Evolutionary conservation across 768 basidiomycete genomes (phyloP).

Genomic region (Lentinula aciculospora): DNA sequence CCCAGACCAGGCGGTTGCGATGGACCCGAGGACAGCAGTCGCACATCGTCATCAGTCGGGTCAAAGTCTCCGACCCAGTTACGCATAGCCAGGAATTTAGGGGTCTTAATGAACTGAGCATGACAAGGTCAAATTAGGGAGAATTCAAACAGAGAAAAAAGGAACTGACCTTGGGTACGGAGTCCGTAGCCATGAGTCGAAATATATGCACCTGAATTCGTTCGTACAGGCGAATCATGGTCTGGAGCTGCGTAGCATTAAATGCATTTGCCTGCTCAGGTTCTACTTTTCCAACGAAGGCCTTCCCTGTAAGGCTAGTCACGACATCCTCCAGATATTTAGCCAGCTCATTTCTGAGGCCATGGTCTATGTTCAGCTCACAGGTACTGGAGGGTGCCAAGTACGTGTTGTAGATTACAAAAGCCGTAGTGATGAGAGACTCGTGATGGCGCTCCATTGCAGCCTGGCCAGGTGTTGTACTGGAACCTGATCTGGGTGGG

Average conservation of each 20-base stretch:
- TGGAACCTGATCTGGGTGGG: slow-evolving; percentile 27
- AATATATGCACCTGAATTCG: slow-evolving; percentile 97
- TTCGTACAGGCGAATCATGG: slow-evolving; percentile 89
- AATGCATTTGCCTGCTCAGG: slow-evolving; percentile 75
- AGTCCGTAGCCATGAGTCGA: slow-evolving; percentile 96
- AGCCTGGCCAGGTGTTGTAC: slow-evolving; percentile 63
- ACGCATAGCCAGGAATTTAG: slow-evolving; percentile 72
- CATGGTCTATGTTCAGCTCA: slow-evolving; percentile 98
- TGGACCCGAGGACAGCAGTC: slow-evolving; percentile 46
- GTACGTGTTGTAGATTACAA: slow-evolving; percentile 91
- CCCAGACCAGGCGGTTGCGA: slow-evolving; percentile 66
- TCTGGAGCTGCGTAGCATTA: slow-evolving; percentile 94
- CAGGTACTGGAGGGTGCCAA: slow-evolving; percentile 92
- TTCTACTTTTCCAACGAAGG: slow-evolving; percentile 77
- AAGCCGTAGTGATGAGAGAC: slow-evolving; percentile 89
- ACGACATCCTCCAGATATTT: slow-evolving; percentile 91
- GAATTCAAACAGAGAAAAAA: not conserved
- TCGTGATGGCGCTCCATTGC: slow-evolving; percentile 99
- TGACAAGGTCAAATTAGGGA: slow-evolving; percentile 5
- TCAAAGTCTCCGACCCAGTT: slow-evolving; percentile 78
- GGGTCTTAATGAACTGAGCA: slow-evolving; percentile 82
- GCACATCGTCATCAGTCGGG: slow-evolving; percentile 55
- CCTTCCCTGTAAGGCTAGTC: slow-evolving; percentile 66
- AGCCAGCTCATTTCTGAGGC: slow-evolving; percentile 88
- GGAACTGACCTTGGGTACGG: slow-evolving; percentile 82